Evolutionary conservation across 1,284 basidiomycete genomes (phyloP), one percentile per base, ranked within the genome.

Genomic region (Phlebopus sp.): DNA sequence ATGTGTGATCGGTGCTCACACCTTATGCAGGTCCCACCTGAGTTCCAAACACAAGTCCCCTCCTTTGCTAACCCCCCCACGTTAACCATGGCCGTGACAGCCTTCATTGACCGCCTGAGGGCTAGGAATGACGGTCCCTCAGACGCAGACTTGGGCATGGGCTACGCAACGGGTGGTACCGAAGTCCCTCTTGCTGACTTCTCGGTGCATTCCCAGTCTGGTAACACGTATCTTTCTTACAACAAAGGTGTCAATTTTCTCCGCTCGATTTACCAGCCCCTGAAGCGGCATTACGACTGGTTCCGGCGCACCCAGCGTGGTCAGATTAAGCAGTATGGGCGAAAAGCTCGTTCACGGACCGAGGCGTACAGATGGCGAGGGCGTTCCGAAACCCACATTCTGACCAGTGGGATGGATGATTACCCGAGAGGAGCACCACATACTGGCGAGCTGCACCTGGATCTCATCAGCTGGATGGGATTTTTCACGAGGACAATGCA

Each of bases 331-430:
- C 90, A 92, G 62, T 97, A 93, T 68, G 82, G 79, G 5, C 81
- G 93, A 30, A 78, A 78, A 51, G 88, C 92, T 1, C 80, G 87
- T 7, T 91, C 89, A n/a, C 77, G 88, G 45, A 83, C 82, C 2
- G 94, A 97, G 68, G 94, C 81, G 0, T 97, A 95, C 68, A 79
- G 94, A 40, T 97, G 94, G 95, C 81, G 95, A 31, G 94, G 94
- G n/a, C 77, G 94, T 31, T 89, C 90, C 7, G 77, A 84, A 59
- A 76, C 78, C 39, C 94, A 97, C 69, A 89, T 97, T 21, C 70
- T 97, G 46, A 96, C 95, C 0, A 92, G 89, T 58, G 94, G 94
- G 0, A 84, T 97, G 79, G 94, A 97, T 64, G 94, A 97, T 69
- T 97, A 94, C 66, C 94, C 94, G 9, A 79, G 94, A 44, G 92